Evolutionary conservation across 2,329 filamentous ascomycete species (phyloP), one percentile per base, ranked within the genome.

Genomic region (Ophiostoma australiae): DNA sequence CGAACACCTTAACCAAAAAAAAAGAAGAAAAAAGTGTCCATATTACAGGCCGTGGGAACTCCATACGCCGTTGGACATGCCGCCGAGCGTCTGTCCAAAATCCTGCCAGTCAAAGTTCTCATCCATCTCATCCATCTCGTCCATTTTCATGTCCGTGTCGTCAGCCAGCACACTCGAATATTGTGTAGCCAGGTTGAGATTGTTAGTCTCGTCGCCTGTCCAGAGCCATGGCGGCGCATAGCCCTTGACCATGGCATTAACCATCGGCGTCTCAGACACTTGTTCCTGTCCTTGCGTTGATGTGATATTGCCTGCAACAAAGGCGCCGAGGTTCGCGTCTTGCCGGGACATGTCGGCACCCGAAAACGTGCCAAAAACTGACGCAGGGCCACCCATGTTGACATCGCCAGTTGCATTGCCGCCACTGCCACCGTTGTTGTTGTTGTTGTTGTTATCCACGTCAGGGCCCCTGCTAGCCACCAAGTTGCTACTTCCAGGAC

Each of bases 181-280:
- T 52, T 70, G 72, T 27, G 39, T 39, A 8, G 58, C 0, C 10
- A 37, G n/a, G 31, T 35, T 37, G 6, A 66, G 35, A 39, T 39
- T 66, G 35, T 37, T 48, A 10, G 67, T 20, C 15, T 20, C 35
- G 27, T 80, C 80, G 15, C 79, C 80, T 1, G 84, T 83, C 66
- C 86, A 87, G 74, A 86, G 80, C 74, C 86, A 87, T 67, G 86
- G 85, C 6, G 86, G 83, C 1, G 85, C 82, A 13, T 83, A 84
- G 33, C 81, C 81, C 3, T 81, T 80, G 31, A 74, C 80, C 1
- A 79, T 85, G 5, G 83, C 84, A 3, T 86, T 74, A 5, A 76
- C 69, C 2, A 76, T 72, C 11, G 76, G 74, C 13, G 74, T 74
- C 44, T 58, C 67, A 10, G 63, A 3, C 7, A 17, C 63, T 23